Conservation (phyloP, 352 stramenopile species). For the Halophytophthora batemanensis region DNA sequence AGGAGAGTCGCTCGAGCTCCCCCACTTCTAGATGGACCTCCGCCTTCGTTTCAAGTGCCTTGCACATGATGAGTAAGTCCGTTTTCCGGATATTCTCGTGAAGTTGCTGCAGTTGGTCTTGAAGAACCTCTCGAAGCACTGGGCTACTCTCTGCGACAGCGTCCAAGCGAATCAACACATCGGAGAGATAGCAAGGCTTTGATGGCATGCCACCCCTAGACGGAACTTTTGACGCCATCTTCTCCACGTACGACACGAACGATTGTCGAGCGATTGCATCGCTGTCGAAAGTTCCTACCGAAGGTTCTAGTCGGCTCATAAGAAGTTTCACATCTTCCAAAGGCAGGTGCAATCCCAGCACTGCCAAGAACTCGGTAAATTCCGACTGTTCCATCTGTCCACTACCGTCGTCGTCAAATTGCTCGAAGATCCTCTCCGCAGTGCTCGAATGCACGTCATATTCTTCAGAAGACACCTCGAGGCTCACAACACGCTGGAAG, state of each 20-base stretch:
- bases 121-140: conserved; percentile 23
- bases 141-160: not conserved
- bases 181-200: conserved; percentile 1
- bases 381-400: conserved; percentile 56
- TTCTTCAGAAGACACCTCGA: conserved; percentile 21
- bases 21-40: conserved; percentile 21
- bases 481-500: conserved; percentile 42
- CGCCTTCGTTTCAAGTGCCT: conserved; percentile 24
- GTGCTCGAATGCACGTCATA: conserved; percentile 5
- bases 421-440: conserved; percentile 43
- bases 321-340: conserved; percentile 35
- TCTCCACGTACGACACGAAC: conserved; percentile 20
- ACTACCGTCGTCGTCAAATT: conserved; percentile 50
- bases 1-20: conserved; percentile 37
- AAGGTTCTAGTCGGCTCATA: conserved; percentile 41
- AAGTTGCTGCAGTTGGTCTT: conserved; percentile 39
- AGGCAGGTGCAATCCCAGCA: conserved; percentile 44
- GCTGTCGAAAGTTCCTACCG: not conserved
- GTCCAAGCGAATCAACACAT: conserved; percentile 26
- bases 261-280: conserved; percentile 15
- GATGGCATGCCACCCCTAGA: not conserved
- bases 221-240: conserved; percentile 4
- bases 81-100: conserved; percentile 39
- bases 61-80: conserved; percentile 23
- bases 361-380: conserved; percentile 37